Percentiles rank a stretch among this genome's conserved stretches.
These are phyloP conservation scores for Sugiyamaella novakii DNA, from an alignment of 1,139 yeast species.

Conservation along the genomic window DNA sequence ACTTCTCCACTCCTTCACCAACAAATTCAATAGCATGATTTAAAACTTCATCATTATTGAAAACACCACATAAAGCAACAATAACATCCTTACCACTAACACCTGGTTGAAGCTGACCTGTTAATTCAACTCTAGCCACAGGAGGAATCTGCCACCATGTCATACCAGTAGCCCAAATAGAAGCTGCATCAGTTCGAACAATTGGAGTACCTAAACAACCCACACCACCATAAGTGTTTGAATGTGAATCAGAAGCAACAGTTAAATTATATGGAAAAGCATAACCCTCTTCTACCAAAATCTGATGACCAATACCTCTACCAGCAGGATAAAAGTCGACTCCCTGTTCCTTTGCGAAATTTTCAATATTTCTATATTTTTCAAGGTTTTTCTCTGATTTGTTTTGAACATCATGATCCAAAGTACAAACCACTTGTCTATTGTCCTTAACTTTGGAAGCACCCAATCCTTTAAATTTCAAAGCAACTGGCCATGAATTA, in stretches of 20 bases:
- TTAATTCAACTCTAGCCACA: conserved; percentile 88
- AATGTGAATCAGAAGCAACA: conserved; percentile 97
- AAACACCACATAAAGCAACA: conserved; percentile 91
- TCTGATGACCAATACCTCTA: conserved; percentile 97
- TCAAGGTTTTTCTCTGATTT: conserved; percentile 82
- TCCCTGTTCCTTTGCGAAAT: conserved; percentile 88
- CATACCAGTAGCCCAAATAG: conserved; percentile 99
- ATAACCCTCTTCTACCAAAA: conserved; percentile 98
- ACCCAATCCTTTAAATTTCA: conserved; percentile 93
- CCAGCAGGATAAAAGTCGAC: conserved; percentile 98
- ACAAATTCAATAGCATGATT: conserved; percentile 97
- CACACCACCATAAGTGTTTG: conserved; percentile 96
- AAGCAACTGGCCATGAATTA: conserved; percentile 98
- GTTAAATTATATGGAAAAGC: conserved; percentile 93
- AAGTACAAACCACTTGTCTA: conserved; percentile 89
- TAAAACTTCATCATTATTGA: conserved; percentile 93
- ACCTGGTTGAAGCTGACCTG: conserved; percentile 79
- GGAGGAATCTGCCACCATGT: conserved; percentile 99
- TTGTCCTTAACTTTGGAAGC: conserved; percentile 80
- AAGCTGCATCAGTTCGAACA: conserved; percentile 97
- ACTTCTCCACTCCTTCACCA: conserved; percentile 75
- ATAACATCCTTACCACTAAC: conserved; percentile 96
- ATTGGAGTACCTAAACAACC: conserved; percentile 96
- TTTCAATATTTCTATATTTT: conserved; percentile 84
- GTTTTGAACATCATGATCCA: conserved; percentile 98